Conservation (phyloP, 805 yeast genomes). For the Ogataea neopini region DNA sequence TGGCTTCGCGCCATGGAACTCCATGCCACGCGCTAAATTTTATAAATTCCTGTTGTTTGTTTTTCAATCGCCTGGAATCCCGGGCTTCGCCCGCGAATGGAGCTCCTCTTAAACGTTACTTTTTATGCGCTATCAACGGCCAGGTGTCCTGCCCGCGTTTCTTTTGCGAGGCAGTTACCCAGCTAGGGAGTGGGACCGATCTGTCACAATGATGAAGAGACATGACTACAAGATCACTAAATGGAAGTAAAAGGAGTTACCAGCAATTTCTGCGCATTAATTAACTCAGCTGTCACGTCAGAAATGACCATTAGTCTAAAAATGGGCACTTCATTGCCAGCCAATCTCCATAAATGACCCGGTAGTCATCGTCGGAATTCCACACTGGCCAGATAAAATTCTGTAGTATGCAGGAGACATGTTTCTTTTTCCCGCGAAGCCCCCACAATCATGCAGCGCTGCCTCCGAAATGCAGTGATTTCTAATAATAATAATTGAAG, state of each 20-base stretch:
- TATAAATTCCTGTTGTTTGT: not conserved
- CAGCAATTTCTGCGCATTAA: not conserved
- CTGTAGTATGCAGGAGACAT: constrained; percentile 2
- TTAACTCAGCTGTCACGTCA: not conserved
- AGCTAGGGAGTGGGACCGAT: not conserved
- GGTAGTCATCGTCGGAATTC: constrained; percentile 4
- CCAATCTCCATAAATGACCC: constrained; percentile 1
- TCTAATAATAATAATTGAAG: constrained; percentile 1
- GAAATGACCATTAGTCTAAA: not conserved
- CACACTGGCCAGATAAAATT: constrained; percentile 1
- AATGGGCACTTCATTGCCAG: not conserved
- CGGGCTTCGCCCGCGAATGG: constrained; percentile 1
- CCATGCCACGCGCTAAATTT: not conserved
- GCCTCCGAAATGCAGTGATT: constrained; percentile 3
- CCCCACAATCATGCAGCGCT: constrained; percentile 2
- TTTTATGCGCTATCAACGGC: constrained; percentile 7
- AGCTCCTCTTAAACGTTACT: constrained; percentile 4
- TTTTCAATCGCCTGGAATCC: constrained; percentile 2
- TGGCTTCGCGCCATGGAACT: constrained; percentile 3
- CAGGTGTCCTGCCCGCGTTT: constrained; percentile 7
- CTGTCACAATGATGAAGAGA: not conserved
- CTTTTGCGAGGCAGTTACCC: not conserved
- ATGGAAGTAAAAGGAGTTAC: not conserved
- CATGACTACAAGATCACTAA: not conserved
- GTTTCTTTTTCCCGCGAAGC: constrained; percentile 8